Percentiles rank a stretch among this genome's conserved stretches.
These are phyloP conservation scores for Gnetum montanum DNA, from an alignment of 75 land plant genomes.

Conservation along the genomic window DNA sequence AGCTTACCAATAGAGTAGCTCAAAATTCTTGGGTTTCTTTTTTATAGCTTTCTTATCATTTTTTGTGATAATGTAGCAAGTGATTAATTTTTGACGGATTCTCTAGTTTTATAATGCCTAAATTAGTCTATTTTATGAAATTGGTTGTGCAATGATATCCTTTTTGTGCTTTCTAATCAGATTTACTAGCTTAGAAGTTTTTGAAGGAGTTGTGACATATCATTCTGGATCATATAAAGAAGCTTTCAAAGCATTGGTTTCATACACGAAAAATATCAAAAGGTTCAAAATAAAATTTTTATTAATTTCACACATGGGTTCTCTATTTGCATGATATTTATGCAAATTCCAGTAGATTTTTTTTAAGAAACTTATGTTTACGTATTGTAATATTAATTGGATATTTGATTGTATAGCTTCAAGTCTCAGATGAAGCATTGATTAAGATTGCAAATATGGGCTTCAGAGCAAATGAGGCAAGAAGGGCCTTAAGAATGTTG, in stretches of 20 bases:
- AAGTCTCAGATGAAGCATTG: constrained; percentile 85
- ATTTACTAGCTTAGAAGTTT: constrained; percentile 76
- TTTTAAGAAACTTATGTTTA: background rate
- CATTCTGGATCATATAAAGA: constrained; percentile 60
- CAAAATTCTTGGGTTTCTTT: too few relatives aligned
- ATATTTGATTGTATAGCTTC: constrained; percentile 71
- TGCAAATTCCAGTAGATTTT: background rate
- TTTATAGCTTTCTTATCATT: too few relatives aligned
- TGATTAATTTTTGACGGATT: background rate
- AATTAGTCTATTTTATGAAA: too few relatives aligned
- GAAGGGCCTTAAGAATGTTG: constrained; percentile 74
- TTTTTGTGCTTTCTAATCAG: too few relatives aligned
- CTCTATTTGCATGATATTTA: background rate
- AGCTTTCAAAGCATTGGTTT: constrained; percentile 37
- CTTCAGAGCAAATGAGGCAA: constrained; percentile 50
- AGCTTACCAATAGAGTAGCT: too few relatives aligned
- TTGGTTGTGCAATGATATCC: too few relatives aligned
- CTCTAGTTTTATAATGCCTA: background rate
- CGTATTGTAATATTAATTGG: too few relatives aligned
- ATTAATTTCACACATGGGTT: background rate
- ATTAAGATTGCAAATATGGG: constrained; percentile 77
- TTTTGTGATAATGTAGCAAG: background rate
- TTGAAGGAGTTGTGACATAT: constrained; percentile 93
- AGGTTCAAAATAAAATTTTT: background rate
- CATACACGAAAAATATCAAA: constrained; percentile 57